Base-by-base conservation (phyloP, 352 stramenopile species). In the Phytophthora niederhauseri region DNA sequence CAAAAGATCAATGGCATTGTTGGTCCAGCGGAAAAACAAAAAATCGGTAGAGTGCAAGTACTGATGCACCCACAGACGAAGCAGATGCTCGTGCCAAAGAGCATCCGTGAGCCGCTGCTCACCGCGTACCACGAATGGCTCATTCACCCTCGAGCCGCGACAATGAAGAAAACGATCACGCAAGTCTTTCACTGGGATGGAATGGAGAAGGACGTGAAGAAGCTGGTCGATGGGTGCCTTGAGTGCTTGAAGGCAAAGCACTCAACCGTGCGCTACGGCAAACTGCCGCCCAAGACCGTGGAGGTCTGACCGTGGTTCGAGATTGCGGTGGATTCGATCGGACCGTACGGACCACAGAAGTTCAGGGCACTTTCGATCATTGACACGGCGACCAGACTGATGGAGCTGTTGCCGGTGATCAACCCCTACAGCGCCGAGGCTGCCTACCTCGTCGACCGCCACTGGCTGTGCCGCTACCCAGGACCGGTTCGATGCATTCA, bases 381-480 rank as follows among this genome's bases (percentile, higher is more conserved):
- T 50, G 58, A 65, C 58, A 65, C 31, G 6, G n/a, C 34, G 15
- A 53, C 48, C 11, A 41, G 36, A 7, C 22, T 65, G 11, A 58
- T 58, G 7, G 49, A 65, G 8, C n/a, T 58, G 7, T 14, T 52
- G 3, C 48, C 48, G 6, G 57, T 31, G 3, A 17, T 28, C 4
- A 31, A 64, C 46, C 43, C 14, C 3, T 6, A 31, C 4, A 64
- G 30, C 15, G 19, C 45, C 1, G 57, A 68, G 1, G 26, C 61
- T 6, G 59, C 49, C 26, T 53, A n/a, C 9, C 17, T 59, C 6
- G 12, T 59, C 2, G 58, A 58, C 24, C 22, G 48, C 3, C 30
- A 59, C n/a, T 66, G 59, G 59, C n/a, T 66, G 1, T 31, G 11
- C n/a, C 49, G 59, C 1, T 66, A 66, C 34, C 20, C 34, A 8